These are phyloP conservation scores for Auriscalpium orientale DNA, from an alignment of 768 basidiomycete species.

Conservation along the genomic window DNA sequence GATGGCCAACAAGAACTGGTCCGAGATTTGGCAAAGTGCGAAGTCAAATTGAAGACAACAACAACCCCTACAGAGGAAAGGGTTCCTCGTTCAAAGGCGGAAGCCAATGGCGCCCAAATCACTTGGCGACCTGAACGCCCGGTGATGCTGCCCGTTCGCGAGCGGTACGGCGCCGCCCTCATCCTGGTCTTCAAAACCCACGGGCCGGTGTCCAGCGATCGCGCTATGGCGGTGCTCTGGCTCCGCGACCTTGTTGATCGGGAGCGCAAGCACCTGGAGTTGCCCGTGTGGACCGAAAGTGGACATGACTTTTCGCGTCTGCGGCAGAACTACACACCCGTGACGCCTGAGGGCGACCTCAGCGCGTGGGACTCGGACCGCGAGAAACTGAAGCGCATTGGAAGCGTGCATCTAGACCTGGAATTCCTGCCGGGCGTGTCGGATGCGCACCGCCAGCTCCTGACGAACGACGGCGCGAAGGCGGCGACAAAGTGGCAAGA, in stretches of 20 bases:
- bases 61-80: conserved; percentile 35
- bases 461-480: conserved; percentile 16
- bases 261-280: conserved; percentile 34
- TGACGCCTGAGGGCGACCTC: conserved; percentile 19
- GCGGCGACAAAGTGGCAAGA: conserved; percentile 2
- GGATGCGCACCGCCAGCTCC: conserved; percentile 17
- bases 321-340: conserved; percentile 25
- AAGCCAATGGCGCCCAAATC: conserved; percentile 24
- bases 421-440: conserved; percentile 24
- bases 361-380: conserved; percentile 21
- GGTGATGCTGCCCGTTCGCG: conserved; percentile 38
- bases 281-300: conserved; percentile 31
- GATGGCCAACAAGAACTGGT: conserved; percentile 19
- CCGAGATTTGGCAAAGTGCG: conserved; percentile 31
- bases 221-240: conserved; percentile 43
- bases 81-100: conserved; percentile 30
- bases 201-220: conserved; percentile 20
- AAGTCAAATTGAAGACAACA: conserved; percentile 34
- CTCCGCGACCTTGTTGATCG: conserved; percentile 48
- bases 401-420: conserved; percentile 19
- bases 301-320: conserved; percentile 23
- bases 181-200: conserved; percentile 36
- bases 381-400: conserved; percentile 20
- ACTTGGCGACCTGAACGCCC: conserved; percentile 31
- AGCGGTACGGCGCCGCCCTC: conserved; percentile 40